A percentile compares a stretch with the other conserved stretches of the same genome.
Conservation (phyloP, 106 monocot species). For the Dendrobium catenatum region DNA sequence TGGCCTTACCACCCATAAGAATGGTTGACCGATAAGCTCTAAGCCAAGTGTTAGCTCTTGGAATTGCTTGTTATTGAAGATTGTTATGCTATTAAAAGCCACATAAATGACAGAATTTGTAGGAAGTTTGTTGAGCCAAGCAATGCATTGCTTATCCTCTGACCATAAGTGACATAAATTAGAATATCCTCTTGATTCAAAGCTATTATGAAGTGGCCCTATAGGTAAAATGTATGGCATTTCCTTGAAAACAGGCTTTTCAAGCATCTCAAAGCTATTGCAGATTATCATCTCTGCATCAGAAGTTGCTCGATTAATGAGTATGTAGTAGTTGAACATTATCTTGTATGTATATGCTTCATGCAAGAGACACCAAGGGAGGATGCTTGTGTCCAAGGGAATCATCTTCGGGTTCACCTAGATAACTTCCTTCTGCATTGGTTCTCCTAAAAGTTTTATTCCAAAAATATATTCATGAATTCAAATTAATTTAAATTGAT, state of each 20-base stretch:
- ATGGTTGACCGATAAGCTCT: no score
- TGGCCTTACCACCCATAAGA: no score
- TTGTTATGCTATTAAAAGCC: conserved; percentile 11
- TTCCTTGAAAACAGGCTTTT: conserved; percentile 7
- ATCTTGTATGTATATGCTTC: background rate
- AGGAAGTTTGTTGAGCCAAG: conserved; percentile 21
- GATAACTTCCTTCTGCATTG: background rate
- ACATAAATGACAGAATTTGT: conserved; percentile 17
- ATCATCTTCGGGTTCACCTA: conserved; percentile 5
- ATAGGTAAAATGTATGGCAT: conserved; percentile 18
- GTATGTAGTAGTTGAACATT: background rate
- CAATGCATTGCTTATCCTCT: conserved; percentile 6
- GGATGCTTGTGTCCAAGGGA: background rate
- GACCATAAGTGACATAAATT: conserved; percentile 17
- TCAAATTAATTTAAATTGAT: no score
- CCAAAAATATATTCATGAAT: no score
- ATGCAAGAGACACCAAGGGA: conserved; percentile 18
- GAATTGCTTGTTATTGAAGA: no score
- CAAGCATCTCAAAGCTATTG: conserved; percentile 26
- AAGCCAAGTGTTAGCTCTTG: no score
- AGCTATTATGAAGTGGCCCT: conserved; percentile 11
- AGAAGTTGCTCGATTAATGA: background rate
- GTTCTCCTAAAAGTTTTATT: background rate
- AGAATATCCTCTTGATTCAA: background rate
- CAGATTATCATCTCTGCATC: conserved; percentile 20